Percentiles rank a stretch among this genome's conserved stretches.
Conservation (phyloP, 176 grass and related monocot genomes). For the Musa itinerans region DNA sequence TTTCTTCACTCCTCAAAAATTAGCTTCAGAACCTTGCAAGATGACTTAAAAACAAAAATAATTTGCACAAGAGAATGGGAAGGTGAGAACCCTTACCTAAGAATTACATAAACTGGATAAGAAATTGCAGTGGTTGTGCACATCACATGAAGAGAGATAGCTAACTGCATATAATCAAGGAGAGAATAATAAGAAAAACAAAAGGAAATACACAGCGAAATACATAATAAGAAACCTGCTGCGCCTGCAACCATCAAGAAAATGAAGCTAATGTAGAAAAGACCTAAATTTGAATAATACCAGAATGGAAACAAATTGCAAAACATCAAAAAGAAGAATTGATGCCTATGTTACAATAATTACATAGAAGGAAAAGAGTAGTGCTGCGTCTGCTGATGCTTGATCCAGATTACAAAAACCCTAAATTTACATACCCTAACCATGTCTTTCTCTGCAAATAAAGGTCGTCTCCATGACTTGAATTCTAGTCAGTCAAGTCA, state of each 20-base stretch:
- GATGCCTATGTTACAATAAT: too few relatives aligned
- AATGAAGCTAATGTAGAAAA: not conserved
- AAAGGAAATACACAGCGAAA: slow-evolving; percentile 10
- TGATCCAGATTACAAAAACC: too few relatives aligned
- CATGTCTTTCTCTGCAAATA: too few relatives aligned
- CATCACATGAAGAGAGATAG: slow-evolving; percentile 60
- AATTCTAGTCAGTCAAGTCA: too few relatives aligned
- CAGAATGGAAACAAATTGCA: not conserved
- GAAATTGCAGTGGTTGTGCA: slow-evolving; percentile 56
- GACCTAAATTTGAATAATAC: not conserved
- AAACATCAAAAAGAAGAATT: not conserved
- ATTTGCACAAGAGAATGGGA: not conserved
- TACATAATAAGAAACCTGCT: slow-evolving; percentile 8
- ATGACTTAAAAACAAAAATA: not conserved
- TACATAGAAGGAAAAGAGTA: not conserved
- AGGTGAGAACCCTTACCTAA: slow-evolving; percentile 54
- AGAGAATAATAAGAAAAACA: not conserved
- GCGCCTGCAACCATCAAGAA: not conserved
- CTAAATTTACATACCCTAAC: too few relatives aligned
- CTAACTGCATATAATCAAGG: slow-evolving; percentile 60
- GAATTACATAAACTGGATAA: slow-evolving; percentile 84
- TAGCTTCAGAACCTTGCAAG: not conserved
- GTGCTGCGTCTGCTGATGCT: too few relatives aligned
- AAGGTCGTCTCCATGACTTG: too few relatives aligned
- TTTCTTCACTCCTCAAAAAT: not conserved